These are phyloP conservation scores for Claviceps capensis DNA, from an alignment of 2,329 filamentous ascomycete genomes.

Conservation along the genomic window DNA sequence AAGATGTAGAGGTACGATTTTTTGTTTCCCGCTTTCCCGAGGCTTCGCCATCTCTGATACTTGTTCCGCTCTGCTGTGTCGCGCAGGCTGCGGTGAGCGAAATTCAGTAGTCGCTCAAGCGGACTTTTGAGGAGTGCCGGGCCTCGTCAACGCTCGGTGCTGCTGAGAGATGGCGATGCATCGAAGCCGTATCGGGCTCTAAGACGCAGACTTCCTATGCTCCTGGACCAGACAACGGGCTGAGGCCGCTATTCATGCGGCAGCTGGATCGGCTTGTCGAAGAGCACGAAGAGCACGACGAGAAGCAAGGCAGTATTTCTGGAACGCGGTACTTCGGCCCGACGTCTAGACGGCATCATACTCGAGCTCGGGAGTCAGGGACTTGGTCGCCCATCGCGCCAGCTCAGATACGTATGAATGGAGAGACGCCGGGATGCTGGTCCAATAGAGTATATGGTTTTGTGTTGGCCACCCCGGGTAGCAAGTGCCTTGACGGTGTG, in stretches of 20 bases:
- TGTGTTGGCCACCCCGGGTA: not conserved
- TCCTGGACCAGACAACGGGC: not conserved
- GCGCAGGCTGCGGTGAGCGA: not conserved
- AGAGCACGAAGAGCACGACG: not conserved
- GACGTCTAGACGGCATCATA: not conserved
- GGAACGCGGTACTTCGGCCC: not conserved
- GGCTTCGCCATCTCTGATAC: not conserved
- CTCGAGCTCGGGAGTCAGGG: not conserved
- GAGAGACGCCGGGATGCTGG: not conserved
- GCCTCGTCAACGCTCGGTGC: not conserved
- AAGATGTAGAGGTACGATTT: not conserved
- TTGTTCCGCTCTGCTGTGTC: not conserved
- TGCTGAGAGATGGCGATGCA: not conserved
- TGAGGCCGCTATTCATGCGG: not conserved
- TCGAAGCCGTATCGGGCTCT: not conserved
- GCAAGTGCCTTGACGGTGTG: not conserved
- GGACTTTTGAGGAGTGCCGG: not conserved
- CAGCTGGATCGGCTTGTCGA: not conserved
- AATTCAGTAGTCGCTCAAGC: not conserved
- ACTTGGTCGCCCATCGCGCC: not conserved
- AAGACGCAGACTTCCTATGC: not conserved
- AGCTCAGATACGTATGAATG: not conserved
- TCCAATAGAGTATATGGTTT: not conserved
- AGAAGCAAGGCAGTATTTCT: not conserved
- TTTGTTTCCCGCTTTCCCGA: not conserved